Percentiles rank a stretch among this genome's conserved stretches.
These are phyloP conservation scores for Hydrangea macrophylla DNA, from an alignment of 148 eudicot genomes.

Conservation along the genomic window DNA sequence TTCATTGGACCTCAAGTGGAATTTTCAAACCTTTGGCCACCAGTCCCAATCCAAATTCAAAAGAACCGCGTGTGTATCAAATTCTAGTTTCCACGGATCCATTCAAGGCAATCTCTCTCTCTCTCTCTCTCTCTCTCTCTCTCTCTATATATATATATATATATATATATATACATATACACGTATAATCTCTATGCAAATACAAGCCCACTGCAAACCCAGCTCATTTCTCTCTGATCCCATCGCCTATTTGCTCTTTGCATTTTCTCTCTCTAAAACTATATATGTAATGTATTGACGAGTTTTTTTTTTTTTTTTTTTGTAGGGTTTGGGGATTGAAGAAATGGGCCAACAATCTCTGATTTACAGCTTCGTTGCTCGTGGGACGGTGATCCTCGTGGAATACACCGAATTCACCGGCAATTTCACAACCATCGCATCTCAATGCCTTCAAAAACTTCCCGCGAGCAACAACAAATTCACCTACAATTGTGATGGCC, in stretches of 20 bases:
- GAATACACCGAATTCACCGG: slow-evolving; percentile 28
- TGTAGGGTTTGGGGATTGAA: not conserved
- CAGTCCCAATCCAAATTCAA: not conserved
- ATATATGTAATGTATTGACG: not conserved
- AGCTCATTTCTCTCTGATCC: not conserved
- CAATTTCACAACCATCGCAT: slow-evolving; percentile 25
- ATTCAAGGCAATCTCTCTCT: too few species aligned
- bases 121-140: not conserved
- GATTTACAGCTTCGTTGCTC: slow-evolving; percentile 27
- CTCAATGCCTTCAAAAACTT: slow-evolving; percentile 29
- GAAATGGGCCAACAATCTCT: slow-evolving; percentile 25
- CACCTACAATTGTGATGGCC: slow-evolving; percentile 29
- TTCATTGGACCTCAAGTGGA: too few species aligned
- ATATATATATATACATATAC: not conserved
- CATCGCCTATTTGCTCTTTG: not conserved
- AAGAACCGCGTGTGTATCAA: not conserved
- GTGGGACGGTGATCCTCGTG: slow-evolving; percentile 26
- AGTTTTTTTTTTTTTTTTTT: too few species aligned
- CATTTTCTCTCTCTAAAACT: not conserved
- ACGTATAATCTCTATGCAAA: not conserved
- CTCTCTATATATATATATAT: not conserved
- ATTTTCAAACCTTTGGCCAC: too few species aligned
- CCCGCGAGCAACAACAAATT: slow-evolving; percentile 25
- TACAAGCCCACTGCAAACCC: not conserved
- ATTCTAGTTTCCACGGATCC: too few species aligned